phyloP scores from a whole-genome alignment of 805 yeast species.

The Clavispora asparagi region DNA sequence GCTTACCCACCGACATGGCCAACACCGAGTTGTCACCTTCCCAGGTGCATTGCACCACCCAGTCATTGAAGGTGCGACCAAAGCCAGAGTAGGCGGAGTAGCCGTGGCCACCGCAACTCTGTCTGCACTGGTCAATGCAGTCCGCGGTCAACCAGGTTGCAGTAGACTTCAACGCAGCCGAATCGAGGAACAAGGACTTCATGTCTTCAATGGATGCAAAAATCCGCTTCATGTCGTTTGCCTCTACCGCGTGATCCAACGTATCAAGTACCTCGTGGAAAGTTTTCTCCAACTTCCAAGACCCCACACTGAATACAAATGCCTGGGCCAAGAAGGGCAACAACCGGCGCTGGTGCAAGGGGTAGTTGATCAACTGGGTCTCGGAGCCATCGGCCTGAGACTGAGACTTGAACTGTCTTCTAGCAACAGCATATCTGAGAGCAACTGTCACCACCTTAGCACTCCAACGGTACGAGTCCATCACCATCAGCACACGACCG shows the following conservation, averaged over 20 bases:
- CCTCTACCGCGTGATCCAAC: conserved; percentile 13
- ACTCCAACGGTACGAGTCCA: conserved; percentile 17
- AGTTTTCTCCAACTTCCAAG: conserved; percentile 13
- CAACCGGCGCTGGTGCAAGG: conserved; percentile 17
- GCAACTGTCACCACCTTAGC: conserved; percentile 17
- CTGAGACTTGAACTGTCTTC: conserved; percentile 16
- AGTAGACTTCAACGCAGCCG: conserved; percentile 17
- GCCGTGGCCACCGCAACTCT: conserved; percentile 19
- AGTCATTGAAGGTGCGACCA: conserved; percentile 17
- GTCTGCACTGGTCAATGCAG: conserved; percentile 17
- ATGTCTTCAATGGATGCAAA: conserved; percentile 8
- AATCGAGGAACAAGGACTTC: conserved; percentile 16
- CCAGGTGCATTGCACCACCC: conserved; percentile 21
- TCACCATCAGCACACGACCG: conserved; percentile 17
- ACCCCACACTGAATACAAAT: conserved; percentile 14
- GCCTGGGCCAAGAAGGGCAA: conserved; percentile 18
- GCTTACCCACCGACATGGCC: conserved; percentile 19
- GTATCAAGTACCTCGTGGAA: conserved; percentile 9
- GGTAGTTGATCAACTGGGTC: conserved; percentile 19
- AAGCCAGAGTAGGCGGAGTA: conserved; percentile 17
- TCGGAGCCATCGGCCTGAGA: conserved; percentile 19
- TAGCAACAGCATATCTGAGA: conserved; percentile 17
- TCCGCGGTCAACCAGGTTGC: conserved; percentile 20
- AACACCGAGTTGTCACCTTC: conserved; percentile 20
- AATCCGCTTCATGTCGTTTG: conserved; percentile 12